Evolutionary conservation across 1,284 basidiomycete genomes (phyloP).

Genomic region (Apiotrichum akiyoshidainum): DNA sequence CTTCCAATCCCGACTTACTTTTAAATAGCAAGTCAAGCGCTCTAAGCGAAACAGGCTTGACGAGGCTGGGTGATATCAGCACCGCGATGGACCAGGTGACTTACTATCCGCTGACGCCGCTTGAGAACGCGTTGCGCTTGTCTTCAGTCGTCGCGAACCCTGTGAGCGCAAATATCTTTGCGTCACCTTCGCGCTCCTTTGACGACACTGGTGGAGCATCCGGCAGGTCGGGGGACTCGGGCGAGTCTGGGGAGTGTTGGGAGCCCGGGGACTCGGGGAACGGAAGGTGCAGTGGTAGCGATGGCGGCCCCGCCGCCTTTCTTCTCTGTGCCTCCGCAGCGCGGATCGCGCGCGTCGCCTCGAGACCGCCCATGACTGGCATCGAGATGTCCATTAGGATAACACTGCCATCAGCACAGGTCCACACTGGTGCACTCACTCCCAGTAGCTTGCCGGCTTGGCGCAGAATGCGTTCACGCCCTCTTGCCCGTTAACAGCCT

Average conservation of each 20-base stretch:
- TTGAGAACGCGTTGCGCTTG: slow-evolving; percentile 83
- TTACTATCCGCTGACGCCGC: slow-evolving; percentile 84
- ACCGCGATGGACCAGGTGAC: not conserved
- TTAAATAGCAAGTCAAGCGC: slow-evolving; percentile 79
- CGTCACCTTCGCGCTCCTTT: not conserved
- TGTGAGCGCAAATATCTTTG: slow-evolving; percentile 81
- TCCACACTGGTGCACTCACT: slow-evolving; percentile 54
- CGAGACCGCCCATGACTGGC: slow-evolving; percentile 84
- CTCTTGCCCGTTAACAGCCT: slow-evolving; percentile 54
- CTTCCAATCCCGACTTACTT: slow-evolving; percentile 41
- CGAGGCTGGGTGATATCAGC: slow-evolving; percentile 55
- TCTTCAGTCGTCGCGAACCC: slow-evolving; percentile 90
- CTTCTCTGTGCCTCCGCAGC: slow-evolving; percentile 64
- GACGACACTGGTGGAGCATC: not conserved
- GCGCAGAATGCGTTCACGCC: slow-evolving; percentile 13
- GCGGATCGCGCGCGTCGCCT: slow-evolving; percentile 78
- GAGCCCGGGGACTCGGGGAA: too few species aligned
- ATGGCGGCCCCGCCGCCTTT: not conserved
- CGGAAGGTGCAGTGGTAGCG: too few species aligned
- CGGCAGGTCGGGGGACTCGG: too few species aligned
- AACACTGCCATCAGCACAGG: slow-evolving; percentile 55
- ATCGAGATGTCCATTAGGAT: slow-evolving; percentile 87
- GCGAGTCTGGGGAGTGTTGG: not conserved
- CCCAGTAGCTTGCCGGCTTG: slow-evolving; percentile 33
- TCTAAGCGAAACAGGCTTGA: slow-evolving; percentile 87